Evolutionary conservation across 1,284 basidiomycete genomes (phyloP).

Genomic region (Ustilago sp.): DNA sequence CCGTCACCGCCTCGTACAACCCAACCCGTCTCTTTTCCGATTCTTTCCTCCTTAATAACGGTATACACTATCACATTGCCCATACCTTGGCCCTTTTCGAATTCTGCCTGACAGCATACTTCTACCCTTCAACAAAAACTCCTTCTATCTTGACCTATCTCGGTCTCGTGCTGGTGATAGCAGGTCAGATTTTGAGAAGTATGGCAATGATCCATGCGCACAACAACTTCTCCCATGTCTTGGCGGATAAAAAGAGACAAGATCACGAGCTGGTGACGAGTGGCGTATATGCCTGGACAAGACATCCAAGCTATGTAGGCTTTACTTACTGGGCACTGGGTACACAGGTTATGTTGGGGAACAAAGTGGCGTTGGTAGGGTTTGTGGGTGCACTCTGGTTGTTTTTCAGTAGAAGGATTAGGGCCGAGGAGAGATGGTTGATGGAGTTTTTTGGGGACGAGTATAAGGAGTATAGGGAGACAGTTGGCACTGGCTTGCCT

Average conservation of each 20-base stretch:
- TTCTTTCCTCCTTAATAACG: slow-evolving; percentile 94
- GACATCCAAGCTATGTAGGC: slow-evolving; percentile 96
- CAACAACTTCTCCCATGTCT: slow-evolving; percentile 87
- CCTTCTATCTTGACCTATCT: slow-evolving; percentile 9
- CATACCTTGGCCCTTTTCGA: slow-evolving; percentile 83
- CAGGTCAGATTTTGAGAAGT: slow-evolving; percentile 84
- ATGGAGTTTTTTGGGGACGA: slow-evolving; percentile 84
- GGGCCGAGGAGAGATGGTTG: slow-evolving; percentile 81
- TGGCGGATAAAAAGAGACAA: slow-evolving; percentile 56
- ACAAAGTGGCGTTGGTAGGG: slow-evolving; percentile 79
- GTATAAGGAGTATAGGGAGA: slow-evolving; percentile 78
- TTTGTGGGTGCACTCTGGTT: slow-evolving; percentile 79
- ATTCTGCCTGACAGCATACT: slow-evolving; percentile 75
- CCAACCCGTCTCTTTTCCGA: slow-evolving; percentile 89
- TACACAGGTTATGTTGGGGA: slow-evolving; percentile 92
- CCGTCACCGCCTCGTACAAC: slow-evolving; percentile 95
- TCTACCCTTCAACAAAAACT: slow-evolving; percentile 21
- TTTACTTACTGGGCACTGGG: slow-evolving; percentile 99
- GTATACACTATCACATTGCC: slow-evolving; percentile 84
- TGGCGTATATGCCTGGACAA: slow-evolving; percentile 72
- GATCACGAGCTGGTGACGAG: slow-evolving; percentile 64
- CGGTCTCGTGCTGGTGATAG: slow-evolving; percentile 76
- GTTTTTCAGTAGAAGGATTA: slow-evolving; percentile 86
- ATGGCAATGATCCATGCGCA: slow-evolving; percentile 95
- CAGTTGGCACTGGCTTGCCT: slow-evolving; percentile 79